Evolutionary conservation across 2,329 filamentous ascomycete genomes (phyloP).

Genomic region (Mycosphaerella arachidis): DNA sequence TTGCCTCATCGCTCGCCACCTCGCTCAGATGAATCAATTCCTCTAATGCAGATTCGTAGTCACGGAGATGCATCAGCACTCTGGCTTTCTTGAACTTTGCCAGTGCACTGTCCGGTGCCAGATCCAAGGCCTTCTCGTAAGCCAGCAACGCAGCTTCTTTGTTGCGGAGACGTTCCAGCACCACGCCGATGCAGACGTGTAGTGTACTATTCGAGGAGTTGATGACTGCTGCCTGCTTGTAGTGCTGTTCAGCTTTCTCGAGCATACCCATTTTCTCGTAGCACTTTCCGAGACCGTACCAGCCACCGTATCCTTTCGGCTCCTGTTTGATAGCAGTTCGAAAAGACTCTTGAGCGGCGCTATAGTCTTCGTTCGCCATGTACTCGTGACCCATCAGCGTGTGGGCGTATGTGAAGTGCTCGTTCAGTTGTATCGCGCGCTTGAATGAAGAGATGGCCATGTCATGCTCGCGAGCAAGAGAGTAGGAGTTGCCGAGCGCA

Average conservation of each 20-base stretch:
- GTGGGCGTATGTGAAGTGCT: slow-evolving; percentile 90
- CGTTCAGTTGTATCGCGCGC: slow-evolving; percentile 83
- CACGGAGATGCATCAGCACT: slow-evolving; percentile 70
- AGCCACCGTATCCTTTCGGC: slow-evolving; percentile 92
- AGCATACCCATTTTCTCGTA: slow-evolving; percentile 49
- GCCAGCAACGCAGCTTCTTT: slow-evolving; percentile 71
- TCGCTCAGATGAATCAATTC: slow-evolving; percentile 88
- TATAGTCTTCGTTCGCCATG: slow-evolving; percentile 92
- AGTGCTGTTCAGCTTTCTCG: slow-evolving; percentile 87
- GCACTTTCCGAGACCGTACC: slow-evolving; percentile 77
- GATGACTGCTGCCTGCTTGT: slow-evolving; percentile 78
- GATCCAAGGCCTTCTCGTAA: slow-evolving; percentile 74
- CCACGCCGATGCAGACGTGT: slow-evolving; percentile 85
- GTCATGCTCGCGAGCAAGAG: slow-evolving; percentile 85
- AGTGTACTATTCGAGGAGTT: slow-evolving; percentile 92
- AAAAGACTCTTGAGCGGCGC: slow-evolving; percentile 86
- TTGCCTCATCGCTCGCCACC: slow-evolving; percentile 87
- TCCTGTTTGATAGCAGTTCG: slow-evolving; percentile 81
- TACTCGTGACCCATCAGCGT: slow-evolving; percentile 95
- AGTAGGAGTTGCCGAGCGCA: slow-evolving; percentile 90
- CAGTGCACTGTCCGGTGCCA: slow-evolving; percentile 76
- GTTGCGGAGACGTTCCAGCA: slow-evolving; percentile 81
- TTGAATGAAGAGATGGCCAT: slow-evolving; percentile 93
- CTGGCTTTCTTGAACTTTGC: slow-evolving; percentile 92
- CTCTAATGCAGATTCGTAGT: slow-evolving; percentile 65